Conservation (phyloP, 192 early-diverging fungal species). For the Coemansia sp. region DNA sequence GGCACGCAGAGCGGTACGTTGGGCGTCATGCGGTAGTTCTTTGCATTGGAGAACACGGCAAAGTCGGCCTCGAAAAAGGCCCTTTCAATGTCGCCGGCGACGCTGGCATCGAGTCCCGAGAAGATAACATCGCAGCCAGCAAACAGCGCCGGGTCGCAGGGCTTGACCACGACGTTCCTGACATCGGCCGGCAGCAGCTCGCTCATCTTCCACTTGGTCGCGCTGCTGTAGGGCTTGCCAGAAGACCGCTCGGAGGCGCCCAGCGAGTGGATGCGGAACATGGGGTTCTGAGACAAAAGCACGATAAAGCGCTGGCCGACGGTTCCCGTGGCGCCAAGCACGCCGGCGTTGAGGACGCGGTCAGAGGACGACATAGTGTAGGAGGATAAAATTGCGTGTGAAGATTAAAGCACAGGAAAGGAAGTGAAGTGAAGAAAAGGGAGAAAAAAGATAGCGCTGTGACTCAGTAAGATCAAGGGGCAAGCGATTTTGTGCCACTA, state of each 20-base stretch:
- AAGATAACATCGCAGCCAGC: slow-evolving; percentile 87
- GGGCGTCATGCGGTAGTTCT: slow-evolving; percentile 92
- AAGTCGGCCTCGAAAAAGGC: slow-evolving; percentile 87
- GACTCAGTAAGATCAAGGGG: not conserved
- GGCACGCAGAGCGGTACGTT: slow-evolving; percentile 94
- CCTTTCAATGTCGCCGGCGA: slow-evolving; percentile 94
- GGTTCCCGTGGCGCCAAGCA: slow-evolving; percentile 97
- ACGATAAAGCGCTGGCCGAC: slow-evolving; percentile 98
- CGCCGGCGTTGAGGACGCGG: slow-evolving; percentile 69
- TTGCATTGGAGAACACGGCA: slow-evolving; percentile 95
- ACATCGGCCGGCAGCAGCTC: slow-evolving; percentile 71
- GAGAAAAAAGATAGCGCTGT: not conserved
- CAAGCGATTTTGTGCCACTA: not conserved
- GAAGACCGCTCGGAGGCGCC: slow-evolving; percentile 92
- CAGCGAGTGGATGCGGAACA: slow-evolving; percentile 84
- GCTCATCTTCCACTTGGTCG: slow-evolving; percentile 88
- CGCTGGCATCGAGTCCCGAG: slow-evolving; percentile 92
- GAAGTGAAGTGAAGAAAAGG: not conserved
- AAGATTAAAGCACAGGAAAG: not conserved
- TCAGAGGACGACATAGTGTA: slow-evolving; percentile 26
- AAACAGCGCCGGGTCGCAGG: slow-evolving; percentile 80
- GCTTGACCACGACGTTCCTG: slow-evolving; percentile 60
- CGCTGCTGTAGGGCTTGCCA: slow-evolving; percentile 80
- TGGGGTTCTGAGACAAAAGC: slow-evolving; percentile 84
- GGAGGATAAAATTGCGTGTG: not conserved